Percentiles rank a stretch among this genome's conserved stretches.
Conservation (phyloP, 2,329 filamentous ascomycete genomes). For the Xylariaceae sp. region DNA sequence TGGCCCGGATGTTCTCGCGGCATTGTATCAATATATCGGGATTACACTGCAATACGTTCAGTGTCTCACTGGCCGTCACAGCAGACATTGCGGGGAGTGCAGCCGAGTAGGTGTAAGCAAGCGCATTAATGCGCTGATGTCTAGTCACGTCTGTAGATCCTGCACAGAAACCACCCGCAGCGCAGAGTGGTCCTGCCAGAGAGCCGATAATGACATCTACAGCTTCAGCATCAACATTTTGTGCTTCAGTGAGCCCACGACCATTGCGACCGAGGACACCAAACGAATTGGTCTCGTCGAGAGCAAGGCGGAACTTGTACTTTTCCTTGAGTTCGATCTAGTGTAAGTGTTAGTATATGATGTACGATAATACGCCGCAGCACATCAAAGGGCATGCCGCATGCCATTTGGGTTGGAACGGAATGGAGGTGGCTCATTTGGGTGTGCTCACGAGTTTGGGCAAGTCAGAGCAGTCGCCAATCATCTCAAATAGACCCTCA, state of each 20-base stretch:
- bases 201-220: constrained; percentile 98
- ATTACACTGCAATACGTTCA: constrained; percentile 78
- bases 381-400: not conserved
- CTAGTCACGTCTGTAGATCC: constrained; percentile 87
- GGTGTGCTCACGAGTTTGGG: constrained; percentile 63
- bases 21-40: constrained; percentile 74
- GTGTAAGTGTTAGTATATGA: constrained; percentile 7
- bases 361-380: not conserved
- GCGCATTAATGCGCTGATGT: constrained; percentile 89
- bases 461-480: constrained; percentile 77
- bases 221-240: constrained; percentile 88
- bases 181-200: constrained; percentile 81
- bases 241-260: constrained; percentile 87
- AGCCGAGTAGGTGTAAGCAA: constrained; percentile 92
- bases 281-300: constrained; percentile 97
- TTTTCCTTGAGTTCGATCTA: constrained; percentile 86
- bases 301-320: constrained; percentile 96
- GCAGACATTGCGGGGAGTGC: constrained; percentile 89
- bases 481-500: constrained; percentile 87
- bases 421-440: not conserved
- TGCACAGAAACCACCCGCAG: constrained; percentile 92
- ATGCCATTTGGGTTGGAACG: constrained; percentile 25
- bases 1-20: constrained; percentile 78
- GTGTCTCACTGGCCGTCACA: constrained; percentile 90
- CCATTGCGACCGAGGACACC: constrained; percentile 89